Evolutionary conservation across 257 asterid genomes (phyloP).

Genomic region (Penstemon barbatus): DNA sequence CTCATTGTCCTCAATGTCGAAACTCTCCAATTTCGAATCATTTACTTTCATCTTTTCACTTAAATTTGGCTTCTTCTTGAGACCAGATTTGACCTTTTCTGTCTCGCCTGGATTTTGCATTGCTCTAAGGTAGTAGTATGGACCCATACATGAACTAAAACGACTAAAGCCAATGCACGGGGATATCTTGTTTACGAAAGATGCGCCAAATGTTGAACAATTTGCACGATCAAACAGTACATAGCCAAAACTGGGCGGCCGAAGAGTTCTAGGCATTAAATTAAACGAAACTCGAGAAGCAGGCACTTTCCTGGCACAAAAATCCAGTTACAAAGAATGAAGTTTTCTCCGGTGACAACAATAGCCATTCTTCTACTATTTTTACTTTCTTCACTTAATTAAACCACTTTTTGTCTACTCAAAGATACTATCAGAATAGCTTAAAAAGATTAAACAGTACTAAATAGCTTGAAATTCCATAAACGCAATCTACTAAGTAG

Average conservation of each 20-base stretch:
- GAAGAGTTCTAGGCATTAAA: conserved; percentile 26
- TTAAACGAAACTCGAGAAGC: conserved; percentile 39
- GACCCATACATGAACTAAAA: conserved; percentile 33
- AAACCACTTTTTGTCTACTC: neutral
- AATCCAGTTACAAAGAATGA: conserved; percentile 30
- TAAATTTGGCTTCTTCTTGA: conserved; percentile 27
- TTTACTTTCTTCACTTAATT: neutral
- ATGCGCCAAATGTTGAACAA: conserved; percentile 25
- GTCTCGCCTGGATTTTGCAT: conserved; percentile 29
- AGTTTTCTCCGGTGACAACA: neutral
- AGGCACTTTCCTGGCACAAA: conserved; percentile 49
- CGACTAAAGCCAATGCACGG: conserved; percentile 30
- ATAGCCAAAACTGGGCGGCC: conserved; percentile 26
- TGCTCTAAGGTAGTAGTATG: conserved; percentile 31
- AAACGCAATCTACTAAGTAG: neutral
- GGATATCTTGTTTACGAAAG: conserved; percentile 36
- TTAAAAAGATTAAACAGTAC: too few species aligned
- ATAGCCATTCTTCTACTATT: neutral
- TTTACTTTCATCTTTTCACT: conserved; percentile 27
- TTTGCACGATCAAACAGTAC: conserved; percentile 30
- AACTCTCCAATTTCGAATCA: conserved; percentile 10
- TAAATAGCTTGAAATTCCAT: neutral
- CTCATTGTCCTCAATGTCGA: conserved; percentile 31
- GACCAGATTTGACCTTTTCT: conserved; percentile 27
- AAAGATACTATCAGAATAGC: neutral